Conservation (phyloP, 257 asterid species). For the Lithospermum erythrorhizon region DNA sequence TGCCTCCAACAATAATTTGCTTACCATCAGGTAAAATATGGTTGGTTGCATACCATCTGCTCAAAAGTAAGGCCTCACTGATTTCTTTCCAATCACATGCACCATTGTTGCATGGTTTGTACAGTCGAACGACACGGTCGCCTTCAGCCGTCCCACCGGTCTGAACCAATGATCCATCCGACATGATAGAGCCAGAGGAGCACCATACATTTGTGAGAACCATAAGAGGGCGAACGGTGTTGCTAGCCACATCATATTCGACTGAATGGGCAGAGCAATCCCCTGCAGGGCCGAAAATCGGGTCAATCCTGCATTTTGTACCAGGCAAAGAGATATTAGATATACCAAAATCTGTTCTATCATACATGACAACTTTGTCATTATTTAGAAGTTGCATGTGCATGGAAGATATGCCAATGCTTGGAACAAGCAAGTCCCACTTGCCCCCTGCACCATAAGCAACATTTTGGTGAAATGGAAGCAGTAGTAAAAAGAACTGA, state of each 20-base stretch:
- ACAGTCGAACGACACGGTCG: conserved; percentile 23
- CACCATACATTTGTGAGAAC: conserved; percentile 55
- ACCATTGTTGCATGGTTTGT: conserved; percentile 16
- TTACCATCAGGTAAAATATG: conserved; percentile 6
- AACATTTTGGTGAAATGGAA: background rate
- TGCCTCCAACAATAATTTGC: conserved; percentile 12
- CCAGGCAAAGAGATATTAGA: conserved; percentile 36
- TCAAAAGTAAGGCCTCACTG: conserved; percentile 10
- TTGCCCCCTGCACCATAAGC: conserved; percentile 13
- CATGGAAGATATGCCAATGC: conserved; percentile 28
- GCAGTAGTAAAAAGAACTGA: background rate
- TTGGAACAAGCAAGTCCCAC: conserved; percentile 13
- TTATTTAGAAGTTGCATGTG: conserved; percentile 33
- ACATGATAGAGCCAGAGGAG: conserved; percentile 45
- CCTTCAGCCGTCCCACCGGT: conserved; percentile 48
- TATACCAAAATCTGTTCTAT: conserved; percentile 30
- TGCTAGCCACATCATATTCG: conserved; percentile 32
- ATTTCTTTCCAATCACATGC: conserved; percentile 47
- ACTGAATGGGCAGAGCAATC: conserved; percentile 66
- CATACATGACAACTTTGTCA: conserved; percentile 34
- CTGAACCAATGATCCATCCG: conserved; percentile 38
- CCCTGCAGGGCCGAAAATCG: conserved; percentile 3
- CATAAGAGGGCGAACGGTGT: conserved; percentile 44
- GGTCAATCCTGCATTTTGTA: conserved; percentile 28
- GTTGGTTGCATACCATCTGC: conserved; percentile 17